phyloP scores from a whole-genome alignment of 225 moss, liverwort and hornwort genomes.

The Pseudoscleropodium purum region DNA sequence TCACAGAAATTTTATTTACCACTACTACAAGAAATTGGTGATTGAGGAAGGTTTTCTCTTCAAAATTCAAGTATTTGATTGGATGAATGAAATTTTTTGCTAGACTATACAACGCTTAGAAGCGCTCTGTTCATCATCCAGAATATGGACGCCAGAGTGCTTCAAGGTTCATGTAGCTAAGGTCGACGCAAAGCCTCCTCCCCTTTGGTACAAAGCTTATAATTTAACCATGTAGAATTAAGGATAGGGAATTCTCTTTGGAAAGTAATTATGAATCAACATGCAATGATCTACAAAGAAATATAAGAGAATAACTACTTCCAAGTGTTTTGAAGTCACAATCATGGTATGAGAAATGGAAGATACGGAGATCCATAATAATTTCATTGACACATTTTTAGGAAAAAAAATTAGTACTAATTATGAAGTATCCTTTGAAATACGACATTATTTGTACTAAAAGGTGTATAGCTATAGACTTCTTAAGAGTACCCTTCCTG shows the following conservation, averaged over 20 bases:
- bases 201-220: background rate
- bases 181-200: background rate
- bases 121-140: too few relatives aligned
- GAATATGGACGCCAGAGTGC: too few relatives aligned
- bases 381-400: background rate
- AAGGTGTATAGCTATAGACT: background rate
- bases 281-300: background rate
- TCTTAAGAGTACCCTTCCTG: background rate
- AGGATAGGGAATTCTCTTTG: too few relatives aligned
- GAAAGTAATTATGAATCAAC: background rate
- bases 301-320: background rate
- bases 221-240: background rate
- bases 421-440: background rate
- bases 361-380: background rate
- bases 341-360: background rate
- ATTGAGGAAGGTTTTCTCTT: too few relatives aligned
- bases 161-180: too few relatives aligned
- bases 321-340: background rate
- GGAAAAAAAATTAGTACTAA: too few relatives aligned
- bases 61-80: too few relatives aligned
- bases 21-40: too few relatives aligned
- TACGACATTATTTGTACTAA: background rate
- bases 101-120: too few relatives aligned
- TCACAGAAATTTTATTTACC: too few relatives aligned
- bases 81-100: too few relatives aligned